These are phyloP conservation scores for Cryphonectria naterciae DNA, from an alignment of 2,329 filamentous ascomycete species.

Conservation along the genomic window DNA sequence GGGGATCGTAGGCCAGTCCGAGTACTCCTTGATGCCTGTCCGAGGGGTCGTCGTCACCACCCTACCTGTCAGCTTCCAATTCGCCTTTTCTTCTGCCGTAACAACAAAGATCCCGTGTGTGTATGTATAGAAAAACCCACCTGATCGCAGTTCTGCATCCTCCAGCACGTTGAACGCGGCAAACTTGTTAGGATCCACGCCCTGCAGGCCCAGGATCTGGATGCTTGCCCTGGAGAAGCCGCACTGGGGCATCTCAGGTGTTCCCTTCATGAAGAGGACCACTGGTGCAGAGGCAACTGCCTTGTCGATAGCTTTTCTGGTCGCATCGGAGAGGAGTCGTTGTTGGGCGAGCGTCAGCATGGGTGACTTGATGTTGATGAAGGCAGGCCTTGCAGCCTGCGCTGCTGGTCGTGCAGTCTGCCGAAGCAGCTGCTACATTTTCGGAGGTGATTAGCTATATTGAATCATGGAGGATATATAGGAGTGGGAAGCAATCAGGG, in stretches of 20 bases:
- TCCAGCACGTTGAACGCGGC: constrained; percentile 98
- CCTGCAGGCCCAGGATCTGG: constrained; percentile 92
- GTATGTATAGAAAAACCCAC: constrained; percentile 49
- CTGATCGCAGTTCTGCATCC: constrained; percentile 81
- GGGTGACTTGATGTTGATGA: constrained; percentile 21
- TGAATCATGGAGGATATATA: neutral
- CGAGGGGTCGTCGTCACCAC: too few relatives aligned
- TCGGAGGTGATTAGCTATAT: neutral
- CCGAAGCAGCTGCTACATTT: constrained; percentile 27
- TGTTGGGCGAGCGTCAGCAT: constrained; percentile 39
- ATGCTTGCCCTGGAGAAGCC: constrained; percentile 92
- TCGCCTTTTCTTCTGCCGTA: neutral
- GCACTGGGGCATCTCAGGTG: constrained; percentile 80
- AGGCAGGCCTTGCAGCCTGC: constrained; percentile 20
- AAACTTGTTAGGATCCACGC: constrained; percentile 93
- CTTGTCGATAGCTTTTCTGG: constrained; percentile 83
- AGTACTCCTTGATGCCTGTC: constrained; percentile 96
- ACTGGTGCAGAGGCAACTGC: constrained; percentile 87
- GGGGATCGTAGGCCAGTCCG: constrained; percentile 98
- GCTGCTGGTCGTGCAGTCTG: constrained; percentile 21
- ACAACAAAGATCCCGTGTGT: neutral
- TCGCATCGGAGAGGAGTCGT: constrained; percentile 76
- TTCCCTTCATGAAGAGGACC: constrained; percentile 94
- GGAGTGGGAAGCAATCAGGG: neutral
- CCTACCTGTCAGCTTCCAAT: constrained; percentile 8